Base-by-base conservation (phyloP, 768 basidiomycete species). In the Termitomyces sp. region DNA sequence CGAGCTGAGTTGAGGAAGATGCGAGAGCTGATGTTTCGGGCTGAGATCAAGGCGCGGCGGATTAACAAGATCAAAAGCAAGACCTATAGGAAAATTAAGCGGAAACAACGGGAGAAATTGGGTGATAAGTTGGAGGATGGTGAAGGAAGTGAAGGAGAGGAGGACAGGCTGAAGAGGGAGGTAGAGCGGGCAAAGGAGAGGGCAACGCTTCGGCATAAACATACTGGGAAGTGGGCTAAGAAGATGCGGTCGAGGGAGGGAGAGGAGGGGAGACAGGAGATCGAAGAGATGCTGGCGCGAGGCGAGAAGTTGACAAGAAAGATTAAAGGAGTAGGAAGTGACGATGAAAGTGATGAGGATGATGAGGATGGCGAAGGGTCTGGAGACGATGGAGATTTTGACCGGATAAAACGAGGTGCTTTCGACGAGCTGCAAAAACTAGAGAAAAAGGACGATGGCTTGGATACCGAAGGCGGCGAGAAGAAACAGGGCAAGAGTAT, bases 1-100 rank as follows among this genome's bases (percentile, higher is more conserved):
- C 85, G 92, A 1, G 82, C 80, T 2, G 91, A 94, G 64, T 81
- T 99, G 11, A 84, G 90, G 35, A 84, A 85, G 67, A 92, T 92
- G 83, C 88, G 96, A 19, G 95, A 97, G 64, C 79, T 98, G 40
- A 88, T 94, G 77, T 97, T 96, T 74, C 86, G 95, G 5, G 93
- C 93, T 0, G 96, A 98, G 63, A 76, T 83, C 35, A 95, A 96
- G 69, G 91, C 94, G 17, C 90, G 90, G 66, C 84, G 95, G 17
- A 78, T 96, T 17, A 84, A 88, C 21, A 98, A 95, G 75, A 99
- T 99, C 73, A 98, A 98, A 77, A 92, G 89, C 69, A 96, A 94
- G 73, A 85, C 92, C 2, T 98, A 94, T 68, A 80, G 95, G 29
- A 87, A 89, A 62, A 78, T 98, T 46, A 86, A 86, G 66, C 82